These are phyloP conservation scores for Teunomyces panamensis DNA, from an alignment of 805 yeast genomes.

Conservation along the genomic window DNA sequence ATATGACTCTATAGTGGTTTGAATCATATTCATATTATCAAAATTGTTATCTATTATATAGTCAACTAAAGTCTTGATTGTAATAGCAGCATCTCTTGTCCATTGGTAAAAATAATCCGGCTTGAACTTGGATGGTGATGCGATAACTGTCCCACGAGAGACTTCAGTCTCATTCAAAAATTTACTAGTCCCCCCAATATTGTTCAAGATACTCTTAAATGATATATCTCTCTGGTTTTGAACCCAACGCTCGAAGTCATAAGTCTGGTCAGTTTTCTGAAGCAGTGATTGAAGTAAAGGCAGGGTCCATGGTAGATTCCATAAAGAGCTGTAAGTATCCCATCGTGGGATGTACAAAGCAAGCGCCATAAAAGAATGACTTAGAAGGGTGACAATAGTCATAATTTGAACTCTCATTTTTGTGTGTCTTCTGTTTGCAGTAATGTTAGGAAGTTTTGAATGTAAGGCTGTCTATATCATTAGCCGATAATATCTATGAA, in stretches of 20 bases:
- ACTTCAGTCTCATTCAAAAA: slow-evolving; percentile 31
- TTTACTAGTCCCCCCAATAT: slow-evolving; percentile 53
- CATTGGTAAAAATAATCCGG: slow-evolving; percentile 91
- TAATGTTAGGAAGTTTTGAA: too few species aligned
- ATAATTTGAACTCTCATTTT: too few species aligned
- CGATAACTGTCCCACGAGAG: slow-evolving; percentile 71
- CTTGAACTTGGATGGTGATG: slow-evolving; percentile 66
- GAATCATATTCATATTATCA: slow-evolving; percentile 16
- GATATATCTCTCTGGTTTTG: slow-evolving; percentile 38
- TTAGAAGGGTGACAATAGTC: too few species aligned
- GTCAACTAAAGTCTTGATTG: slow-evolving; percentile 62
- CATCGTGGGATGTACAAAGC: not conserved
- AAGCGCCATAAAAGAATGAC: not conserved
- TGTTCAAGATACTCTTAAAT: slow-evolving; percentile 46
- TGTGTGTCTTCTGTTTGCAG: too few species aligned
- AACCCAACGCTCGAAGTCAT: slow-evolving; percentile 50
- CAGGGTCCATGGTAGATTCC: not conserved
- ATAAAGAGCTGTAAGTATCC: not conserved
- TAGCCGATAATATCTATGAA: too few species aligned
- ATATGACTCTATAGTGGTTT: slow-evolving; percentile 52
- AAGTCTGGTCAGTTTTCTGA: slow-evolving; percentile 3
- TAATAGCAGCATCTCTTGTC: slow-evolving; percentile 87
- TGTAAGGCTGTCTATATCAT: too few species aligned
- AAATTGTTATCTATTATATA: slow-evolving; percentile 43
- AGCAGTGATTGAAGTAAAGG: not conserved